phyloP scores from a whole-genome alignment of 306 rosid species.

The Sophora flavescens region DNA sequence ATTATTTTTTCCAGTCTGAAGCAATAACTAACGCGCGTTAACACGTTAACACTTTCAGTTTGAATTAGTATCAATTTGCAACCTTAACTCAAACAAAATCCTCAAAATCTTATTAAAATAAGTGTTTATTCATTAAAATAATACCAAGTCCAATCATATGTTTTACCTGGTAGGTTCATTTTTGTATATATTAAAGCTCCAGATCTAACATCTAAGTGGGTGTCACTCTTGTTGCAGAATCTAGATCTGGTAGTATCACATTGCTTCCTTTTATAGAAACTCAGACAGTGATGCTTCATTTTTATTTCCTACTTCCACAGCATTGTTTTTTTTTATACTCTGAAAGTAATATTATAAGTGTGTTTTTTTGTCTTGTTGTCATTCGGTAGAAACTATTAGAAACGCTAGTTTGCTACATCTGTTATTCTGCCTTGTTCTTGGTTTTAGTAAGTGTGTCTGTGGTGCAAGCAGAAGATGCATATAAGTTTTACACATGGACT shows the following conservation, averaged over 20 bases:
- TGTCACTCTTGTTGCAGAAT: slow-evolving; percentile 31
- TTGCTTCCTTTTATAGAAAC: slow-evolving; percentile 38
- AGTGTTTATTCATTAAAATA: too few relatives aligned
- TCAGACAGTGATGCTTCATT: slow-evolving; percentile 37
- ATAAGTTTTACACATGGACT: slow-evolving; percentile 81
- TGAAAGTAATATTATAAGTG: too few relatives aligned
- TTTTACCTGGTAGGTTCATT: too few relatives aligned
- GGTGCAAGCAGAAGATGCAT: slow-evolving; percentile 84
- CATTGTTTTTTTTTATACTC: not conserved
- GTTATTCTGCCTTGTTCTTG: slow-evolving; percentile 60
- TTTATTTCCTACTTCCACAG: not conserved
- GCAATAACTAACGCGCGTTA: too few relatives aligned
- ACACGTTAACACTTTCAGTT: too few relatives aligned
- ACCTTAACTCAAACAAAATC: too few relatives aligned
- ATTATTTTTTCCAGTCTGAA: too few relatives aligned
- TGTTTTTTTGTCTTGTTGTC: not conserved
- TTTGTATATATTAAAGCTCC: slow-evolving; percentile 32
- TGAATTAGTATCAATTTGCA: too few relatives aligned
- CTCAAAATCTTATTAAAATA: too few relatives aligned
- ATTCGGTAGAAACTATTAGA: slow-evolving; percentile 63
- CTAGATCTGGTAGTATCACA: slow-evolving; percentile 42
- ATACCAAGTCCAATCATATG: too few relatives aligned
- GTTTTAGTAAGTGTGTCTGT: slow-evolving; percentile 52
- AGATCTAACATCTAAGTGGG: slow-evolving; percentile 21
- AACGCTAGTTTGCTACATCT: slow-evolving; percentile 50